Conservation (phyloP, 2,329 filamentous ascomycete genomes). For the Ceratocystis lukuohia region DNA sequence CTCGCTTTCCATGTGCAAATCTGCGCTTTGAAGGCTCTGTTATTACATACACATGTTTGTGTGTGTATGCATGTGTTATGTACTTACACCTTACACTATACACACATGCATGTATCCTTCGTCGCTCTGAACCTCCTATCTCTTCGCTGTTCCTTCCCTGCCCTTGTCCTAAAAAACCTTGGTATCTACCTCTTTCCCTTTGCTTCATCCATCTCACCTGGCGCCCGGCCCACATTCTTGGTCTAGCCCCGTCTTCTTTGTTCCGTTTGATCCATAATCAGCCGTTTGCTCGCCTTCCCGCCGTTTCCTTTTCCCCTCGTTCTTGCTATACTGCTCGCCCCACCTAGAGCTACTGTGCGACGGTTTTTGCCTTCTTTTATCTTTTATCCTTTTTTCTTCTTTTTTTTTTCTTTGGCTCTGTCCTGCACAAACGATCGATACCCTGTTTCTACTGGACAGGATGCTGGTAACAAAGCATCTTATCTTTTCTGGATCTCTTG, state of each 20-base stretch:
- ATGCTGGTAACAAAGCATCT: too few species aligned
- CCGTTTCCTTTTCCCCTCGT: neutral
- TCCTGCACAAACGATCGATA: too few species aligned
- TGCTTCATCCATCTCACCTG: neutral
- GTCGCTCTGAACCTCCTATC: neutral
- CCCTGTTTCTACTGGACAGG: too few species aligned
- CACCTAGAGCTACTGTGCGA: neutral
- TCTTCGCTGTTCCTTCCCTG: neutral
- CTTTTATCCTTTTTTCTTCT: neutral
- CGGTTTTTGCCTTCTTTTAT: neutral
- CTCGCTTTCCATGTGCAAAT: constrained; percentile 2
- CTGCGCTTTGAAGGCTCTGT: neutral
- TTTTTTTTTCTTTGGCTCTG: neutral
- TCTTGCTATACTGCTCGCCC: neutral
- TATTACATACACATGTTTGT: neutral
- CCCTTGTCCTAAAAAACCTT: neutral
- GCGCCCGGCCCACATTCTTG: constrained; percentile 1
- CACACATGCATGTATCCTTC: neutral
- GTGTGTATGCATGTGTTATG: neutral
- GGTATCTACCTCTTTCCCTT: neutral
- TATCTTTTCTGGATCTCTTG: neutral
- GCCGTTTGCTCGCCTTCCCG: constrained; percentile 1
- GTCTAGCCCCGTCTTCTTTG: constrained; percentile 2
- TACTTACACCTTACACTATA: neutral
- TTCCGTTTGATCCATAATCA: neutral